Conservation (phyloP, 805 yeast genomes). For the Cyberlindnera mississippiensis region DNA sequence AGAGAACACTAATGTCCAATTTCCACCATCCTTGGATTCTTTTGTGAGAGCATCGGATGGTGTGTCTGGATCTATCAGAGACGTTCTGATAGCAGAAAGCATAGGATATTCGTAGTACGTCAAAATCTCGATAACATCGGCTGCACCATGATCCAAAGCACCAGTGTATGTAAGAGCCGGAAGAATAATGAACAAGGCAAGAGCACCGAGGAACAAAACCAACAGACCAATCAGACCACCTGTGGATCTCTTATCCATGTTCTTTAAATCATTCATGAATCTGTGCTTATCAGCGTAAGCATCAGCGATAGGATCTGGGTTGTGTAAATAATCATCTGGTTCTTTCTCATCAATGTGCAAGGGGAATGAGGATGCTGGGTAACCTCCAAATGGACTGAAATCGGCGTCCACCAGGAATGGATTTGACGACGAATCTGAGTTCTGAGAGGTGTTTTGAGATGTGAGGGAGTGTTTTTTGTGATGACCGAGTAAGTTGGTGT, state of each 20-base stretch:
- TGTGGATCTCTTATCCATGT: constrained; percentile 58
- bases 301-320: constrained; percentile 93
- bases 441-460: constrained; percentile 17
- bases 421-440: constrained; percentile 28
- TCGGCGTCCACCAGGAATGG: constrained; percentile 55
- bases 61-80: constrained; percentile 59
- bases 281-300: constrained; percentile 76
- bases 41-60: constrained; percentile 47
- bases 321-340: constrained; percentile 90
- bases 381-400: constrained; percentile 92
- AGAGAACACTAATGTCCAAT: constrained; percentile 77
- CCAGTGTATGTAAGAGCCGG: constrained; percentile 88
- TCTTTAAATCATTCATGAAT: constrained; percentile 58
- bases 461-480: constrained; percentile 15
- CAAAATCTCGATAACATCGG: constrained; percentile 35
- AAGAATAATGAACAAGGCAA: constrained; percentile 67
- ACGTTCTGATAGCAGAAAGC: constrained; percentile 47
- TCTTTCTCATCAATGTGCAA: constrained; percentile 89
- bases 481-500: constrained; percentile 20
- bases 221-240: constrained; percentile 62
- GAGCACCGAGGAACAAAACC: constrained; percentile 52
- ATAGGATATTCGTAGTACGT: constrained; percentile 48
- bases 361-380: constrained; percentile 91
- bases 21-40: constrained; percentile 54
- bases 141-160: constrained; percentile 34